Conservation (phyloP, 306 rosid species). For the Delonix regia region DNA sequence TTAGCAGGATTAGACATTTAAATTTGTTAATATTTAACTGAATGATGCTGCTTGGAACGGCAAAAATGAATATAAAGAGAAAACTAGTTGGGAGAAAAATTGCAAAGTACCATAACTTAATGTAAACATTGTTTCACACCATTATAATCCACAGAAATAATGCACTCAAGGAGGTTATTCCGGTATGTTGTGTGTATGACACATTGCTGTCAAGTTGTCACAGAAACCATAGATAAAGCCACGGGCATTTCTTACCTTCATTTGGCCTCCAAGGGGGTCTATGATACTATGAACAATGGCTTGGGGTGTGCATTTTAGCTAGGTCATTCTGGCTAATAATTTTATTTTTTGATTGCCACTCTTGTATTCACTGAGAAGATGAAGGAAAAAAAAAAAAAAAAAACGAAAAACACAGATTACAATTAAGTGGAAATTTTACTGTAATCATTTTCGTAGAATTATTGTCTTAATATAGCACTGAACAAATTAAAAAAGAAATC, state of each 20-base stretch:
- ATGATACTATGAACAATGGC: neutral
- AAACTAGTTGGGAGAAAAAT: neutral
- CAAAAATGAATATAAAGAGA: neutral
- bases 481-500: too few relatives aligned
- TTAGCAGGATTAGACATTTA: neutral
- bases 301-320: neutral
- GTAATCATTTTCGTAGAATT: neutral
- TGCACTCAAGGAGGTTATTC: neutral
- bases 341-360: neutral
- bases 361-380: neutral
- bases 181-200: neutral
- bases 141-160: neutral
- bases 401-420: neutral
- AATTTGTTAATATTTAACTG: neutral
- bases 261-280: neutral
- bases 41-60: neutral
- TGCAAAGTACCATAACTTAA: neutral
- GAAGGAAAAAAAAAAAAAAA: too few relatives aligned
- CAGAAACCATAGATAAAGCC: neutral
- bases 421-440: neutral
- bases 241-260: neutral
- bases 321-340: neutral
- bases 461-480: neutral
- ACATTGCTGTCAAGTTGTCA: neutral
- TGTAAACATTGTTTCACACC: neutral